phyloP scores from a whole-genome alignment of 31 red algal species.

The Odonthalia washingtoniensis region DNA sequence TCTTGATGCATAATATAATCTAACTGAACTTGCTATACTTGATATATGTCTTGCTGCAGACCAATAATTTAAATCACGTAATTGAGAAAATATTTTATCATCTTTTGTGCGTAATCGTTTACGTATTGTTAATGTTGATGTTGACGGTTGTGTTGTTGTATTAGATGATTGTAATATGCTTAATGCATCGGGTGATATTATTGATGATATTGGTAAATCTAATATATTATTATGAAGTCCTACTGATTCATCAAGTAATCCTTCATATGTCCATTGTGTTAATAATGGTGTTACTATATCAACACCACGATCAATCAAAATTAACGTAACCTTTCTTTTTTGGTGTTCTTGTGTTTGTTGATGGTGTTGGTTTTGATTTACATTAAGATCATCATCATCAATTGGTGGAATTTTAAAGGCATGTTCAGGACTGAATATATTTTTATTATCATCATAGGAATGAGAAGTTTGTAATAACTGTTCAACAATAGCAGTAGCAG shows the following conservation, averaged over 20 bases:
- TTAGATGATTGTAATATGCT: slow-evolving; percentile 36
- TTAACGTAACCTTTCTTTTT: slow-evolving; percentile 60
- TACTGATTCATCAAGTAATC: slow-evolving; percentile 83
- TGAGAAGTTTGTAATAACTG: slow-evolving; percentile 60
- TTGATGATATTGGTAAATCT: slow-evolving; percentile 60
- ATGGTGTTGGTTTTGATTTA: slow-evolving; percentile 22
- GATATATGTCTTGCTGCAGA: slow-evolving; percentile 68
- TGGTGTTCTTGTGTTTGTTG: not conserved
- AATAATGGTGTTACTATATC: slow-evolving; percentile 91
- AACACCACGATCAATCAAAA: slow-evolving; percentile 86
- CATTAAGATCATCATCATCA: not conserved
- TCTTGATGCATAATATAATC: slow-evolving; percentile 68
- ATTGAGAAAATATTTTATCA: slow-evolving; percentile 68
- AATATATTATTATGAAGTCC: slow-evolving; percentile 79
- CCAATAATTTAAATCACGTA: slow-evolving; percentile 80
- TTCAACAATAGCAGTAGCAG: slow-evolving; percentile 69
- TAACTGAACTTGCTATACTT: slow-evolving; percentile 61
- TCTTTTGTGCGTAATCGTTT: slow-evolving; percentile 59
- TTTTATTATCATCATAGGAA: not conserved
- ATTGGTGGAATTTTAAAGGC: not conserved
- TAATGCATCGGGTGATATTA: slow-evolving; percentile 61
- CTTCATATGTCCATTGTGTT: slow-evolving; percentile 94
- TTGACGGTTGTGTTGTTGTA: slow-evolving; percentile 11
- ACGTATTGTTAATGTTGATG: slow-evolving; percentile 25
- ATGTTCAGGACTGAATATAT: slow-evolving; percentile 19